phyloP scores from a whole-genome alignment of 441 rosid species.

The Eutrema salsugineum region DNA sequence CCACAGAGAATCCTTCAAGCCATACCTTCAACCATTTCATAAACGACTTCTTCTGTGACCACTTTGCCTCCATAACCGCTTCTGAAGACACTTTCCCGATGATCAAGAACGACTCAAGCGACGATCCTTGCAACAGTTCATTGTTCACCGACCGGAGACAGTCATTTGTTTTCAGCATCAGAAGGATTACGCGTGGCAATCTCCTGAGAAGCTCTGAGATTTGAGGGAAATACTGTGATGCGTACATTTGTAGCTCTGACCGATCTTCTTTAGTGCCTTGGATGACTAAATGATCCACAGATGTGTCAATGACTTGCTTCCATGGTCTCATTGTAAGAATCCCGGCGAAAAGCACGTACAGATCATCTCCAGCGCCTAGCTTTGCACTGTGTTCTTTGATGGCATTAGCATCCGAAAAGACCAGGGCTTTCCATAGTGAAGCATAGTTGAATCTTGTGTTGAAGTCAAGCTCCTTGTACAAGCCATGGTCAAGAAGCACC shows the following conservation, averaged over 20 bases:
- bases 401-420: constrained; percentile 81
- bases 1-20: constrained; percentile 62
- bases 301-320: constrained; percentile 72
- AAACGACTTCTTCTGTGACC: constrained; percentile 51
- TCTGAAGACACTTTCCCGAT: constrained; percentile 79
- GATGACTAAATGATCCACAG: constrained; percentile 88
- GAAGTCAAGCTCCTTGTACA: constrained; percentile 86
- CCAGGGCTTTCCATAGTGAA: constrained; percentile 83
- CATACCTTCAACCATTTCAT: constrained; percentile 43
- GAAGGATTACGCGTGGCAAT: constrained; percentile 84
- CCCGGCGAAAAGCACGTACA: constrained; percentile 78
- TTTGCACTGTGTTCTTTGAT: constrained; percentile 79
- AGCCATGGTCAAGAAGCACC: constrained; percentile 89
- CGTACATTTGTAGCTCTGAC: constrained; percentile 92
- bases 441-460: constrained; percentile 81
- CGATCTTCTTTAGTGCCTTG: constrained; percentile 62
- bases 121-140: constrained; percentile 74
- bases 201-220: constrained; percentile 93
- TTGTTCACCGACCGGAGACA: constrained; percentile 88
- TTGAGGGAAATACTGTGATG: constrained; percentile 82
- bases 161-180: constrained; percentile 94
- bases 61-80: constrained; percentile 84
- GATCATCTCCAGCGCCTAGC: constrained; percentile 93
- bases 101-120: constrained; percentile 69
- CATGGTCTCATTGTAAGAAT: constrained; percentile 97